These are phyloP conservation scores for Fraxinus cuspidata DNA, from an alignment of 257 asterid species.

Conservation along the genomic window DNA sequence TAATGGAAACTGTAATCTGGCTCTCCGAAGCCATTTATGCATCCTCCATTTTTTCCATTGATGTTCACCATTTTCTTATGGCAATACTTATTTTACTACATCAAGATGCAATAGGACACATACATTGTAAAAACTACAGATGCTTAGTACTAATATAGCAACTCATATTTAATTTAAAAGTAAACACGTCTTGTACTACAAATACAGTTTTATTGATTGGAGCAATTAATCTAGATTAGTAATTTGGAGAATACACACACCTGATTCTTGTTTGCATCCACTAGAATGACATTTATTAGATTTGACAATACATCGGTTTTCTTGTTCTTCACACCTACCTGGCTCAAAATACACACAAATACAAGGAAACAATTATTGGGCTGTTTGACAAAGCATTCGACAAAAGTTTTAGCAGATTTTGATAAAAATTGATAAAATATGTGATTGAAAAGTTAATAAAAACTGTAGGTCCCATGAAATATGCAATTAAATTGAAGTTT, in stretches of 20 bases:
- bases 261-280: conserved; percentile 93
- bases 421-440: no score
- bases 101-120: neutral
- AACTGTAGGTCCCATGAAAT: no score
- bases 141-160: neutral
- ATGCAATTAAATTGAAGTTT: no score
- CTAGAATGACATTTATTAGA: conserved; percentile 69
- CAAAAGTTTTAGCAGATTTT: no score
- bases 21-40: neutral
- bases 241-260: conserved; percentile 36
- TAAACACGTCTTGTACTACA: neutral
- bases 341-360: conserved; percentile 34
- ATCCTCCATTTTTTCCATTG: neutral
- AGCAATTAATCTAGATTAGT: neutral
- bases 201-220: conserved; percentile 1
- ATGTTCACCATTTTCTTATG: neutral
- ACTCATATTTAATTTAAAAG: neutral
- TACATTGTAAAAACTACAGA: neutral
- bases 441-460: no score
- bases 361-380: conserved; percentile 6
- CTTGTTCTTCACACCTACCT: conserved; percentile 95
- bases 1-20: neutral
- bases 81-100: neutral
- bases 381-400: no score
- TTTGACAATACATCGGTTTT: conserved; percentile 80